Conservation (phyloP, 192 early-diverging fungal genomes). For the Pilobolus umbonatus region DNA sequence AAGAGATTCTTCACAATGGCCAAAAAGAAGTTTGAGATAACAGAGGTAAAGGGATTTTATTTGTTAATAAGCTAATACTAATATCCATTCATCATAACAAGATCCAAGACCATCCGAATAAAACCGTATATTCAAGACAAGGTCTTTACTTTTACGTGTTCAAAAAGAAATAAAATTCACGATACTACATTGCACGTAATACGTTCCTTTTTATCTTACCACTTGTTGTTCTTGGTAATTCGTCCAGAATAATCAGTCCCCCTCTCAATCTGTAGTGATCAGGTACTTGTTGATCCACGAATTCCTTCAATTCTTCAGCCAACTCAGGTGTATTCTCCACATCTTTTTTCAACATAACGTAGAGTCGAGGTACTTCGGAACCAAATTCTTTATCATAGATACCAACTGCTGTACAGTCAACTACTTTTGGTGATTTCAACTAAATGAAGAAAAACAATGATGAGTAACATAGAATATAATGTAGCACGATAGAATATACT, state of each 20-base stretch:
- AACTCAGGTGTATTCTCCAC: conserved; percentile 23
- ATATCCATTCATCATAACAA: not conserved
- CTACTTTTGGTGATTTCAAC: conserved; percentile 60
- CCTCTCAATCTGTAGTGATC: conserved; percentile 74
- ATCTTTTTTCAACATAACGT: conserved; percentile 54
- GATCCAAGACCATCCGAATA: no score
- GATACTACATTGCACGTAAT: no score
- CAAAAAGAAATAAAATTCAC: conserved; percentile 14
- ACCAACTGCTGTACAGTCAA: conserved; percentile 64
- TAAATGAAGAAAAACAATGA: conserved; percentile 29
- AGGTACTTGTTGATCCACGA: conserved; percentile 54
- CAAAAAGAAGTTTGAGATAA: conserved; percentile 39
- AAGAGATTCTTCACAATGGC: conserved; percentile 46
- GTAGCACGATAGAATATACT: not conserved
- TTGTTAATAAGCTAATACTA: not conserved
- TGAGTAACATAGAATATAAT: not conserved
- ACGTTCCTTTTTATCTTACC: conserved; percentile 60
- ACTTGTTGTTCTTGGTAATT: conserved; percentile 68
- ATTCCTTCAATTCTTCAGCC: conserved; percentile 44
- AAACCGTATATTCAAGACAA: not conserved
- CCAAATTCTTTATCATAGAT: conserved; percentile 51
- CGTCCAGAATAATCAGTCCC: conserved; percentile 67
- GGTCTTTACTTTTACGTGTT: not conserved
- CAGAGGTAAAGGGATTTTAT: conserved; percentile 24
- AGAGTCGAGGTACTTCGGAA: conserved; percentile 74